A percentile compares a stretch with the other conserved stretches of the same genome.
Evolutionary conservation across 306 rosid genomes (phyloP).

Genomic region (Glycine latifolia): DNA sequence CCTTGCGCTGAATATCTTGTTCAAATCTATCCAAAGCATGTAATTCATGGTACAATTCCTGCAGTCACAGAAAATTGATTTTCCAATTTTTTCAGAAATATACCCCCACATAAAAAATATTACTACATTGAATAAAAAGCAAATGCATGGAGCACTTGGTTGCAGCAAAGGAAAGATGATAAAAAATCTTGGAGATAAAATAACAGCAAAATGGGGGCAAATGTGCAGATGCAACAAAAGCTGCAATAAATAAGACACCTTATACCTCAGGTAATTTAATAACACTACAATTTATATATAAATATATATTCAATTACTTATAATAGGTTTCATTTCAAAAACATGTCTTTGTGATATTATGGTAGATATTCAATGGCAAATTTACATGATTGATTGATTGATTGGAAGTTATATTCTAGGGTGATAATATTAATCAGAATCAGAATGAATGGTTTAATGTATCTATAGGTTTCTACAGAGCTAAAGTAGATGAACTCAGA

Average conservation of each 20-base stretch:
- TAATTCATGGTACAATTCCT: slow-evolving; percentile 83
- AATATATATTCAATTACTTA: background rate
- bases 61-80: slow-evolving; percentile 17
- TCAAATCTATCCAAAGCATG: slow-evolving; percentile 69
- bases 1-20: slow-evolving; percentile 64
- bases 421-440: slow-evolving; percentile 11
- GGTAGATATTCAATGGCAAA: background rate
- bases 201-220: slow-evolving; percentile 9
- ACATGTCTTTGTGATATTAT: slow-evolving; percentile 1
- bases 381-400: background rate
- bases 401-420: background rate
- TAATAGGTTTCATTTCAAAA: slow-evolving; percentile 23
- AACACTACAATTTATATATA: background rate
- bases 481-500: slow-evolving; percentile 5
- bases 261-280: slow-evolving; percentile 23
- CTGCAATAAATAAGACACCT: background rate
- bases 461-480: background rate
- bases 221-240: slow-evolving; percentile 10
- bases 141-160: slow-evolving; percentile 28
- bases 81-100: slow-evolving; percentile 22
- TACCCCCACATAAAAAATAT: background rate
- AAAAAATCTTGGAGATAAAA: slow-evolving; percentile 28
- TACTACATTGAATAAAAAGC: slow-evolving; percentile 10
- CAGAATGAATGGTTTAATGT: background rate
- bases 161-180: slow-evolving; percentile 18